Conservation (phyloP, 2,329 filamentous ascomycete species). For the Amylocarpus encephaloides region DNA sequence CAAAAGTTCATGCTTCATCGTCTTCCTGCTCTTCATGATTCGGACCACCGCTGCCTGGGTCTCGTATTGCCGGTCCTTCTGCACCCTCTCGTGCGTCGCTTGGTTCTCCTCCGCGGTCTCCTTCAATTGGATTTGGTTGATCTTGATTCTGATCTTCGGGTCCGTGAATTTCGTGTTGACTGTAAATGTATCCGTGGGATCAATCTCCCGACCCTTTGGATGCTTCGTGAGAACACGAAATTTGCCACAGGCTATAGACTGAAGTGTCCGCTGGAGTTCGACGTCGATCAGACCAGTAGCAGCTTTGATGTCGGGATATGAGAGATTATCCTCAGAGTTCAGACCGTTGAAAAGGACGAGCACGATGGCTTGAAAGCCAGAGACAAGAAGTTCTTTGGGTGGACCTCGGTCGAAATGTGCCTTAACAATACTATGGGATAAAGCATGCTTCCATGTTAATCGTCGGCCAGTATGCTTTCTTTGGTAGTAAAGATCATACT, state of each 20-base stretch:
- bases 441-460: constrained; percentile 83
- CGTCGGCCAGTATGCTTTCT: constrained; percentile 82
- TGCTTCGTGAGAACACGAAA: constrained; percentile 77
- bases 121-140: constrained; percentile 96
- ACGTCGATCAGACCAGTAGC: constrained; percentile 67
- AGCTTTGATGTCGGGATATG: constrained; percentile 68
- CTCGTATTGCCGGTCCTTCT: constrained; percentile 86
- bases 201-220: constrained; percentile 78
- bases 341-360: constrained; percentile 83
- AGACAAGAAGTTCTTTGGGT: constrained; percentile 79
- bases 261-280: constrained; percentile 83
- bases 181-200: constrained; percentile 71
- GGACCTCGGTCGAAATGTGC: constrained; percentile 71
- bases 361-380: constrained; percentile 86
- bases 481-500: constrained; percentile 82
- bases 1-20: constrained; percentile 76
- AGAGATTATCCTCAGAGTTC: constrained; percentile 53
- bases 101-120: constrained; percentile 95
- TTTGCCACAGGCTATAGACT: constrained; percentile 90
- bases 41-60: constrained; percentile 94
- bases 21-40: constrained; percentile 94
- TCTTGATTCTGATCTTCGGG: constrained; percentile 86
- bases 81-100: constrained; percentile 84
- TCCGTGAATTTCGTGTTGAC: constrained; percentile 75
- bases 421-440: constrained; percentile 85